These are phyloP conservation scores for Scenedesmus sp. DNA, from an alignment of 163 green algal species.

Conservation along the genomic window DNA sequence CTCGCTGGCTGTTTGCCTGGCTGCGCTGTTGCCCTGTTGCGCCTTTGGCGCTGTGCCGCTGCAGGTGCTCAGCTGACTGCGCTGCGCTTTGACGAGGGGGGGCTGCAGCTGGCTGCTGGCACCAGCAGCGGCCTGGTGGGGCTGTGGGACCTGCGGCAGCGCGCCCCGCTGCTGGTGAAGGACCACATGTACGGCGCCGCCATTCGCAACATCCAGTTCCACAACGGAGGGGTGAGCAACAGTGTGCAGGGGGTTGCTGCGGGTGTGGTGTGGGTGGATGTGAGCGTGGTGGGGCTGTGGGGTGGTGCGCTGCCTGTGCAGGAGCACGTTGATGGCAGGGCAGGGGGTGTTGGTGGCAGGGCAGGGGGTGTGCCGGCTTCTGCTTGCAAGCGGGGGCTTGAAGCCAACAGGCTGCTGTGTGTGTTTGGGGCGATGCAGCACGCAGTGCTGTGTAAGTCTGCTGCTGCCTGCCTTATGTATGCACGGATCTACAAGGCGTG, in stretches of 20 bases:
- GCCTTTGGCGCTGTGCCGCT: neutral
- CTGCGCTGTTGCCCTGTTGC: neutral
- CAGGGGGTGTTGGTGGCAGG: no score
- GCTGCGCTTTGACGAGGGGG: constrained; percentile 89
- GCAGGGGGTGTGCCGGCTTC: no score
- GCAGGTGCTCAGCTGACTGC: constrained; percentile 85
- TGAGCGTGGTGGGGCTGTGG: neutral
- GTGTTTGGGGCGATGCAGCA: neutral
- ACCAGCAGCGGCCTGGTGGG: constrained; percentile 91
- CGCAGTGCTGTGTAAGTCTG: neutral
- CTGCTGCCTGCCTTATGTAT: no score
- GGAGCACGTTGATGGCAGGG: no score
- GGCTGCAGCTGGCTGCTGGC: constrained; percentile 91
- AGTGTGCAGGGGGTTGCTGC: neutral
- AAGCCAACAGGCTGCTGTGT: no score
- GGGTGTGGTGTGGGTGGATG: neutral
- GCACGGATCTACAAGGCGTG: no score
- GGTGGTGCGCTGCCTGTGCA: neutral
- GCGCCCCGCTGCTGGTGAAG: constrained; percentile 87
- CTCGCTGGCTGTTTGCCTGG: neutral
- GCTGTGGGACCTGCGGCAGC: constrained; percentile 95
- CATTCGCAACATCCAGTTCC: constrained; percentile 97
- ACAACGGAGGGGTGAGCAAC: constrained; percentile 65
- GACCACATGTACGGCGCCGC: constrained; percentile 94
- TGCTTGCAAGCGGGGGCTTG: no score